phyloP scores from a whole-genome alignment of 2,329 filamentous ascomycete genomes.

The Colletotrichum sp. region DNA sequence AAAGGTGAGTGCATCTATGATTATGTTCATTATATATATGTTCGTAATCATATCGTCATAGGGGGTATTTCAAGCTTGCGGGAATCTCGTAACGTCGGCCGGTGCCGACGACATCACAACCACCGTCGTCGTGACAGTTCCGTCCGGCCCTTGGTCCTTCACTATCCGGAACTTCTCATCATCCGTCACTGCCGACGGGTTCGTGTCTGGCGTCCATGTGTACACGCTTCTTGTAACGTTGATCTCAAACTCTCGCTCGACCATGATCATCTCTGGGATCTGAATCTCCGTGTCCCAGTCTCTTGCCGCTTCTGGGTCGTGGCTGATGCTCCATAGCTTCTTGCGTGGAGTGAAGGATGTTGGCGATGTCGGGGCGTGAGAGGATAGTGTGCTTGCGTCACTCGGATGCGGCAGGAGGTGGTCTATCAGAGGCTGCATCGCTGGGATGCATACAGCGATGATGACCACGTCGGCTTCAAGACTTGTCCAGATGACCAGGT shows the following conservation, averaged over 20 bases:
- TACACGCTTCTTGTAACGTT: not conserved
- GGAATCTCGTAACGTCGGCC: not conserved
- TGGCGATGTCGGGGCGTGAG: not conserved
- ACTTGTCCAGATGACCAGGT: constrained; percentile 19
- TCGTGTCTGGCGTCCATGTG: not conserved
- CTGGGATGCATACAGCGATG: constrained; percentile 37
- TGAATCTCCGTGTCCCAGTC: not conserved
- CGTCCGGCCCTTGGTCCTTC: not conserved
- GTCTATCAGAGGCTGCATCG: constrained; percentile 32
- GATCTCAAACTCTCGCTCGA: constrained; percentile 4
- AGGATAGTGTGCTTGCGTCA: not conserved
- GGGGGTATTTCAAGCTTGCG: not conserved
- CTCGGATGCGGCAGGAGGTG: not conserved
- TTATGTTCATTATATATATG: not conserved
- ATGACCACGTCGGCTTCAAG: constrained; percentile 38
- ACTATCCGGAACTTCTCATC: constrained; percentile 1
- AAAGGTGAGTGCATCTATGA: not conserved
- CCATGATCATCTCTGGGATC: constrained; percentile 1
- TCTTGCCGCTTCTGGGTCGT: not conserved
- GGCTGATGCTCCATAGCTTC: not conserved
- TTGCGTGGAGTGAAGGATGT: not conserved
- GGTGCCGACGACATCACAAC: constrained; percentile 5
- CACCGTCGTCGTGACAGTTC: constrained; percentile 1
- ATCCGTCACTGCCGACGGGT: not conserved
- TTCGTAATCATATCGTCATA: not conserved